Evolutionary conservation across 495 filamentous ascomycete species (phyloP).

Genomic region (Diplogelasinospora grovesii): DNA sequence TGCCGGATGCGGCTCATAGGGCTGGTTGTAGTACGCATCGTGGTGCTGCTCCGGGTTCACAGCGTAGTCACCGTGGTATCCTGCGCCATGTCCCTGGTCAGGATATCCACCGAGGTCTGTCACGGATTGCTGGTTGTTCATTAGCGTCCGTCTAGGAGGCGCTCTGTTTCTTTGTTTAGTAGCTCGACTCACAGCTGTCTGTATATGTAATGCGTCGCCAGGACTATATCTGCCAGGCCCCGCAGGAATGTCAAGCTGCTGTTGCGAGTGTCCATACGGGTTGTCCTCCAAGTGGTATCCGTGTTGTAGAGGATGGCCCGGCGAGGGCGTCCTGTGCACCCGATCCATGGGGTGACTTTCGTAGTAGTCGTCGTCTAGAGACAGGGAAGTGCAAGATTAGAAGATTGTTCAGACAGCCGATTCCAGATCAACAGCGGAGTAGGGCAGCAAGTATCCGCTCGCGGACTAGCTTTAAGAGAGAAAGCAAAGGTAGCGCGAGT

Average conservation of each 20-base stretch:
- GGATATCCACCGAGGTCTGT: constrained; percentile 68
- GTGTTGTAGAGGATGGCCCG: constrained; percentile 47
- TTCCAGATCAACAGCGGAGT: constrained; percentile 2
- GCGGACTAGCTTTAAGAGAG: neutral
- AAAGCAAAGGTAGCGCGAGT: neutral
- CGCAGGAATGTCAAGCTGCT: constrained; percentile 62
- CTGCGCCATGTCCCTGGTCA: constrained; percentile 56
- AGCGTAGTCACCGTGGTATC: constrained; percentile 56
- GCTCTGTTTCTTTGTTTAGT: no score
- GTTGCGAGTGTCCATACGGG: constrained; percentile 43
- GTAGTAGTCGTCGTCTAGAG: constrained; percentile 56
- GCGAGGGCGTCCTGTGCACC: constrained; percentile 52
- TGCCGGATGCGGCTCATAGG: constrained; percentile 63
- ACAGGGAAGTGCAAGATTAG: constrained; percentile 17
- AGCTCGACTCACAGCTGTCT: constrained; percentile 57
- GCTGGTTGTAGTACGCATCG: constrained; percentile 77
- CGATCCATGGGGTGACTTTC: constrained; percentile 48
- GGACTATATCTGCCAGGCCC: constrained; percentile 41
- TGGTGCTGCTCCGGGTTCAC: constrained; percentile 78
- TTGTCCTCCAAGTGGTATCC: constrained; percentile 69
- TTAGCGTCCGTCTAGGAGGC: constrained; percentile 14
- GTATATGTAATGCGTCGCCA: constrained; percentile 60
- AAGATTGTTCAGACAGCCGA: constrained; percentile 3
- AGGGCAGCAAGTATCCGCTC: constrained; percentile 1
- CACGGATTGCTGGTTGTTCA: constrained; percentile 59